Base-by-base conservation (phyloP, 2,329 filamentous ascomycete species). In the Colletotrichum tropicale region DNA sequence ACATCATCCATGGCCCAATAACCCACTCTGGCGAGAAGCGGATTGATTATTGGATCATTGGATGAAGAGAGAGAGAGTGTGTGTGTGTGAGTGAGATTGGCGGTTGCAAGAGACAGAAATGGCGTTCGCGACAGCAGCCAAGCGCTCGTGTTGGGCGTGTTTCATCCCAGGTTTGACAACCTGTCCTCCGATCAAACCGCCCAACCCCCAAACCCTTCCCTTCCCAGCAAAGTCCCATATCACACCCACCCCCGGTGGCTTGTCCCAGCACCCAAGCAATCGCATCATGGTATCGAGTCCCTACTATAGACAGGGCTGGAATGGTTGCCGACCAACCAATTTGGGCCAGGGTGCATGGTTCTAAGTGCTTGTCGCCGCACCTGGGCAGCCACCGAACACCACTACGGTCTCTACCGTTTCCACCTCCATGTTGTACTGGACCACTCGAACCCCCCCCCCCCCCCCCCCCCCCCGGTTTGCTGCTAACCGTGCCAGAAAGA, bases 91-190 rank as follows among this genome's bases (percentile, higher is more conserved):
- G 26, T 30, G 30, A 66, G 32, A 28, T 32, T 66, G 16, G 24
- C 30, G 26, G 26, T n/a, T 8, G n/a, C 12, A 43, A 58, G 21
- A 61, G 52, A 43, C 38, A 52, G 55, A 12, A 68, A 30, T 55
- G 30, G 61, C 30, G 68, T 72, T 75, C 68, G 68, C 72, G n/a
- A 67, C 67, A 60, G 34, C 26, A 36, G 70, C 55, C 26, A 61
- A 71, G 71, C 71, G 60, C 62, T 62, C 24, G 28, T 38, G 34
- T 52, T 67, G 61, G 69, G 62, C 28, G 56, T 64, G 73, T 75
- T 75, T 76, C 74, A 76, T 76, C 70, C 74, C 70, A 76, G 74
- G 74, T 76, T 76, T 74, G 74, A 69, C 74, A 74, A 60, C 58
- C 65, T 69, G 64, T 64, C 56, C 70, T 76, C 64, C 58, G 64